Evolutionary conservation across 441 rosid genomes (phyloP).

Genomic region (Erodium texanum): DNA sequence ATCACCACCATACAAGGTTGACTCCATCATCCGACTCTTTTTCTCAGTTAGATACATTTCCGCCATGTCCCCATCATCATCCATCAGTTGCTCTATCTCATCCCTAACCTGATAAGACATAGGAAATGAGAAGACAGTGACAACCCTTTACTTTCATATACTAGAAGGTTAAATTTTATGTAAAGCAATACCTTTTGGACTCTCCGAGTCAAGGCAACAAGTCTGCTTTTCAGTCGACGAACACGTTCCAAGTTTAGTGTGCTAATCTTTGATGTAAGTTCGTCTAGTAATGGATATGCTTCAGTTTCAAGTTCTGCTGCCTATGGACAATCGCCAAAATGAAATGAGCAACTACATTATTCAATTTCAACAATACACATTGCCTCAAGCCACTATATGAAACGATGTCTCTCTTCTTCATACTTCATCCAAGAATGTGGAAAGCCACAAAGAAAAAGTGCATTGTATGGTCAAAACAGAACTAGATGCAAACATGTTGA

Average conservation of each 20-base stretch:
- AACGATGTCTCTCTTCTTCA: too few species aligned
- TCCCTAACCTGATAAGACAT: constrained; percentile 56
- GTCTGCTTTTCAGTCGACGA: constrained; percentile 93
- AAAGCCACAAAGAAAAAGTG: neutral
- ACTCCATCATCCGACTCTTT: constrained; percentile 65
- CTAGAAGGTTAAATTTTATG: neutral
- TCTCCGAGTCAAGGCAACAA: constrained; percentile 87
- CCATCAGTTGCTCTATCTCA: constrained; percentile 98
- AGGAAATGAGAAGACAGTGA: constrained; percentile 1
- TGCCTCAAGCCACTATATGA: neutral
- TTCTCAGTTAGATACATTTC: constrained; percentile 98
- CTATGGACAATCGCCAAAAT: constrained; percentile 33
- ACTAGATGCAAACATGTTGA: neutral
- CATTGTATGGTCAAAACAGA: neutral
- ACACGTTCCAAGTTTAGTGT: constrained; percentile 86
- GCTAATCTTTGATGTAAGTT: constrained; percentile 93
- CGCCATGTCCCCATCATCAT: constrained; percentile 99
- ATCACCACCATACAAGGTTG: constrained; percentile 56
- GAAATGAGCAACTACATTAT: constrained; percentile 8
- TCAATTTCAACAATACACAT: neutral
- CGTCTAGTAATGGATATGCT: constrained; percentile 94
- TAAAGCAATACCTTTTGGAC: constrained; percentile 67
- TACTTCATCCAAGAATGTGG: neutral
- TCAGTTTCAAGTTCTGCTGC: constrained; percentile 96
- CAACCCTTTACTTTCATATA: constrained; percentile 10